Base-by-base conservation (phyloP, 1,139 yeast species). In the Hansenula sp. region DNA sequence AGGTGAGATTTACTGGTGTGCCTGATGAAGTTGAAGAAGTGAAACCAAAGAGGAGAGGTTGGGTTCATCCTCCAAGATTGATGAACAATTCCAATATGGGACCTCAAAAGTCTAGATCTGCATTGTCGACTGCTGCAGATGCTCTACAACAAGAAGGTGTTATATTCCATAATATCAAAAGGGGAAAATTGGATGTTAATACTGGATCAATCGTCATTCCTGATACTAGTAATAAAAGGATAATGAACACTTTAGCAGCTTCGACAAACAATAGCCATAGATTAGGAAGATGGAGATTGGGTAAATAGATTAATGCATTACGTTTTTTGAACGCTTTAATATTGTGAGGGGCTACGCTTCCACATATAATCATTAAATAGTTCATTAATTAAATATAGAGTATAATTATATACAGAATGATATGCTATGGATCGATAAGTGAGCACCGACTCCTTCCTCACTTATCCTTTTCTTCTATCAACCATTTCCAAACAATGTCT, bases 401-500 rank as follows among this genome's bases (percentile, higher is more conserved):
- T 21, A 5, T 21, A 21, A 21, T 9, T 34, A 24, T 25, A 6
- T 38, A 38, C 24, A n/a, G n/a, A n/a, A n/a, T n/a, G n/a, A n/a
- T n/a, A 21, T 38, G 24, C 21, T 18, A 8, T 12, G 16, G 11
- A 18, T 29, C 12, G 25, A 21, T n/a, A 6, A 9, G 8, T 30
- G n/a, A n/a, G n/a, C n/a, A n/a, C n/a, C n/a, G n/a, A n/a, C n/a
- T n/a, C n/a, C n/a, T n/a, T n/a, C n/a, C n/a, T 45, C 52, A 60
- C 35, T 62, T 62, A 50, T 64, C 65, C 59, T 78, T 78, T 45
- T 80, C 82, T 44, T 81, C 84, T 40, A 81, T 75, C 47, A 84
- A 70, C 91, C 88, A 84, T 54, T 82, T 75, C 91, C 91, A 84
- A 8, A 83, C 76, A 39, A 77, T 72, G 49, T 81, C 87, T 52